phyloP scores from a whole-genome alignment of 1,139 yeast genomes.

The Cylindricascospora bacillispora region DNA sequence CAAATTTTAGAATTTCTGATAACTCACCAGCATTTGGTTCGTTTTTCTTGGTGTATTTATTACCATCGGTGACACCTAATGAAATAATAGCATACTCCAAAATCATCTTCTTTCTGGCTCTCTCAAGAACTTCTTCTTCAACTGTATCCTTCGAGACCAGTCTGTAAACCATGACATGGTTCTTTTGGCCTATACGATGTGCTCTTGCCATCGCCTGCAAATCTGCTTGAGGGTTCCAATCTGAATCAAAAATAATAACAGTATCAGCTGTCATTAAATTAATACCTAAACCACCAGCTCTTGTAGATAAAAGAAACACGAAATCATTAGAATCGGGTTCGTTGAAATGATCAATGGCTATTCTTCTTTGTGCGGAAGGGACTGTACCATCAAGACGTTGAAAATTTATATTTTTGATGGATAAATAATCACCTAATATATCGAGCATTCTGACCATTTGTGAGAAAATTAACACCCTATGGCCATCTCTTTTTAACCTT shows the following conservation, averaged over 20 bases:
- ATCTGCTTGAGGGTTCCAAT: slow-evolving; percentile 99
- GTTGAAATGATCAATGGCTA: slow-evolving; percentile 92
- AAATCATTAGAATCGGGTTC: slow-evolving; percentile 90
- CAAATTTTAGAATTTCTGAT: slow-evolving; percentile 88
- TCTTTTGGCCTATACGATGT: slow-evolving; percentile 96
- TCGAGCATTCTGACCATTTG: slow-evolving; percentile 97
- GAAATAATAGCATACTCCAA: slow-evolving; percentile 95
- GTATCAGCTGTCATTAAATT: slow-evolving; percentile 98
- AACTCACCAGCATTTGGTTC: slow-evolving; percentile 82
- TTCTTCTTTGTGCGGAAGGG: slow-evolving; percentile 85
- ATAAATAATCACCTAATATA: slow-evolving; percentile 83
- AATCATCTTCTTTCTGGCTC: slow-evolving; percentile 97
- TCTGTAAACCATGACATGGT: slow-evolving; percentile 93
- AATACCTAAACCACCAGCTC: slow-evolving; percentile 99
- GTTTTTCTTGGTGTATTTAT: slow-evolving; percentile 34
- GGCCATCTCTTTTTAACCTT: slow-evolving; percentile 82
- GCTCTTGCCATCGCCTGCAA: slow-evolving; percentile 99
- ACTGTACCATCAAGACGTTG: slow-evolving; percentile 96
- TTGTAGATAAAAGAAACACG: slow-evolving; percentile 78
- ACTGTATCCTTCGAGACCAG: slow-evolving; percentile 95
- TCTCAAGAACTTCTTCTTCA: slow-evolving; percentile 91
- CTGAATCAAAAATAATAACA: slow-evolving; percentile 92
- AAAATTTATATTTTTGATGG: slow-evolving; percentile 79
- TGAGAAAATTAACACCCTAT: slow-evolving; percentile 83
- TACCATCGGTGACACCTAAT: slow-evolving; percentile 76